Conservation (phyloP, 805 yeast genomes). For the Yarrowia porcina region DNA sequence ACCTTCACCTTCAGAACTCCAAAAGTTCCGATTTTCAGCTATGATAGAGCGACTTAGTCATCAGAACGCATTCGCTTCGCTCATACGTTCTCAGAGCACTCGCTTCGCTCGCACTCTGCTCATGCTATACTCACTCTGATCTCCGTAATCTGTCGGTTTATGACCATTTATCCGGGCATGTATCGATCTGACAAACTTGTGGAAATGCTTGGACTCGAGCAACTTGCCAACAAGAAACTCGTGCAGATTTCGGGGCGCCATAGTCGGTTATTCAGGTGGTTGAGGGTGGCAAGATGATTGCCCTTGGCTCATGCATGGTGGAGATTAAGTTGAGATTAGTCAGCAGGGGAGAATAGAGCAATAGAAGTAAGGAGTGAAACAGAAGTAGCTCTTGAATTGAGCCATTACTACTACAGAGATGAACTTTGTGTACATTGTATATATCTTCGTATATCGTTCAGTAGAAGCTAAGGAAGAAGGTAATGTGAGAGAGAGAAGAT, state of each 20-base stretch:
- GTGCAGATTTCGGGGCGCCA: constrained; percentile 15
- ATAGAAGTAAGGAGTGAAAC: not conserved
- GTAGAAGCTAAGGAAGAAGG: no score
- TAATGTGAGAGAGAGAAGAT: no score
- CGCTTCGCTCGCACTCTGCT: not conserved
- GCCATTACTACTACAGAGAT: no score
- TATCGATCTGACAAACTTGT: constrained; percentile 19
- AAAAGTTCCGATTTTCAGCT: no score
- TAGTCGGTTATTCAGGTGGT: not conserved
- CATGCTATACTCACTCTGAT: constrained; percentile 14
- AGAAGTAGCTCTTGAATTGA: no score
- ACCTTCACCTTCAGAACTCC: no score
- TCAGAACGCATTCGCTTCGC: not conserved
- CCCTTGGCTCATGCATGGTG: not conserved
- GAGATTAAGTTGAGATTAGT: not conserved
- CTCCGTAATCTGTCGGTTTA: not conserved
- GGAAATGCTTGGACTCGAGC: constrained; percentile 14
- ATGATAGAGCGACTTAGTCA: no score
- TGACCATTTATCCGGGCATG: constrained; percentile 13
- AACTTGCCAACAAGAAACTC: constrained; percentile 15
- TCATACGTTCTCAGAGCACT: not conserved
- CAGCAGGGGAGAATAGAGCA: not conserved
- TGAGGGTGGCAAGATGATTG: not conserved
- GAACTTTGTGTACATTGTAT: no score
- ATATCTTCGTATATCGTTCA: no score